A percentile compares a stretch with the other conserved stretches of the same genome.
These are phyloP conservation scores for Boeremia exigua DNA, from an alignment of 2,329 filamentous ascomycete species.

Conservation along the genomic window DNA sequence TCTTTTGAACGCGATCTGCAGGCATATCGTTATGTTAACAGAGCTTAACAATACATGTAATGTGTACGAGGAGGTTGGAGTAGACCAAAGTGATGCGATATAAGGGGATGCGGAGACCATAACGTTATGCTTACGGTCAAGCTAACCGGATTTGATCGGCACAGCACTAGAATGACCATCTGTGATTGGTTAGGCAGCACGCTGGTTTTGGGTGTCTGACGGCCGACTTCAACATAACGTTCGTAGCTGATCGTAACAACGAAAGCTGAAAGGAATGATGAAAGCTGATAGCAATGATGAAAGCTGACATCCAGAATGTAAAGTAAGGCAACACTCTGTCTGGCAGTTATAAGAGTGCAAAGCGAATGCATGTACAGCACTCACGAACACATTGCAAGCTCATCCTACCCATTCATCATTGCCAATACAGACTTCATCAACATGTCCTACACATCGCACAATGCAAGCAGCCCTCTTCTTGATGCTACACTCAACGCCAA, in stretches of 20 bases:
- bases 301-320: background rate
- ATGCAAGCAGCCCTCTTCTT: conserved; percentile 22
- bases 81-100: conserved; percentile 5
- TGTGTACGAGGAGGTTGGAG: background rate
- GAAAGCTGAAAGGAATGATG: background rate
- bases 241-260: too few relatives aligned
- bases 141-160: background rate
- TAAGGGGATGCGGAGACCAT: conserved; percentile 18
- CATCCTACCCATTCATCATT: background rate
- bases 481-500: conserved; percentile 7
- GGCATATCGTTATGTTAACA: conserved; percentile 30
- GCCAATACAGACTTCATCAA: background rate
- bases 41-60: conserved; percentile 15
- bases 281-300: too few relatives aligned
- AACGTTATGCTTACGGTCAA: conserved; percentile 32
- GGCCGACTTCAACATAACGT: background rate
- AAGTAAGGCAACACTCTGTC: background rate
- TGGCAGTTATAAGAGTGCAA: background rate
- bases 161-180: background rate
- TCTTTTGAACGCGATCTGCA: conserved; percentile 27
- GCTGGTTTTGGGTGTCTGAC: background rate
- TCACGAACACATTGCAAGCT: background rate
- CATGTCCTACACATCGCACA: background rate
- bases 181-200: background rate
- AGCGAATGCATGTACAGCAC: background rate